A percentile compares a stretch with the other conserved stretches of the same genome.
Evolutionary conservation across 352 stramenopile genomes (phyloP).

Genomic region (Pythium monospermum): DNA sequence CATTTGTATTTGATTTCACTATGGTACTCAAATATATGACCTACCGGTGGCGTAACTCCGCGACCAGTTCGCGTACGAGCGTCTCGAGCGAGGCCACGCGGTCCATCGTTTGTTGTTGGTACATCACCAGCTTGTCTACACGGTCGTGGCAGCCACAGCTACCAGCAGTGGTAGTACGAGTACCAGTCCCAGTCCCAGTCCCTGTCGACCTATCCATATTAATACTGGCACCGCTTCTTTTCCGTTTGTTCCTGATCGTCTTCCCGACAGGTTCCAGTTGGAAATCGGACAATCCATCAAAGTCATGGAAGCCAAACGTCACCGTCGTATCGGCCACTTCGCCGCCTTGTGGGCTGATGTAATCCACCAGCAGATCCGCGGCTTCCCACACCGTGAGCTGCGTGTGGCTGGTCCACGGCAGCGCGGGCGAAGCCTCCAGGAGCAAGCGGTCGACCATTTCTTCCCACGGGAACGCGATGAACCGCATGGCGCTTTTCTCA

Average conservation of each 20-base stretch:
- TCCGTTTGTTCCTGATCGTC: conserved; percentile 13
- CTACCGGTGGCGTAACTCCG: conserved; percentile 10
- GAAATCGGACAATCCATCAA: conserved; percentile 17
- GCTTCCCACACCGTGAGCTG: conserved; percentile 20
- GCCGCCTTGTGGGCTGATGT: conserved; percentile 17
- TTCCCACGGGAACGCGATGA: conserved; percentile 26
- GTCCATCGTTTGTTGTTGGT: conserved; percentile 16
- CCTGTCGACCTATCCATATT: no score
- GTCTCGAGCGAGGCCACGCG: conserved; percentile 15
- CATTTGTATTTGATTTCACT: no score
- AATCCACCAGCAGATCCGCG: conserved; percentile 18
- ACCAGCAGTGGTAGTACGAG: not conserved
- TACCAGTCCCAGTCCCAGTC: not conserved
- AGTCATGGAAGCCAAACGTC: conserved; percentile 22
- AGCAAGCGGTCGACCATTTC: conserved; percentile 19
- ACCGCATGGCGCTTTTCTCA: conserved; percentile 20
- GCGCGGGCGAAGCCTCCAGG: not conserved
- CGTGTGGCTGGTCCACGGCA: conserved; percentile 9
- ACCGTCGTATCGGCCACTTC: conserved; percentile 12
- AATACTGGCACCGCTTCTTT: no score
- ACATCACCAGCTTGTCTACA: conserved; percentile 5
- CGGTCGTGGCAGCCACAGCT: not conserved
- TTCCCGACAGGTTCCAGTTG: conserved; percentile 14
- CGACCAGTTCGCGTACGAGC: conserved; percentile 8
- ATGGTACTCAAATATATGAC: no score